Percentiles rank a stretch among this genome's conserved stretches.
Evolutionary conservation across 768 basidiomycete genomes (phyloP).

Genomic region (Suillus brevipes): DNA sequence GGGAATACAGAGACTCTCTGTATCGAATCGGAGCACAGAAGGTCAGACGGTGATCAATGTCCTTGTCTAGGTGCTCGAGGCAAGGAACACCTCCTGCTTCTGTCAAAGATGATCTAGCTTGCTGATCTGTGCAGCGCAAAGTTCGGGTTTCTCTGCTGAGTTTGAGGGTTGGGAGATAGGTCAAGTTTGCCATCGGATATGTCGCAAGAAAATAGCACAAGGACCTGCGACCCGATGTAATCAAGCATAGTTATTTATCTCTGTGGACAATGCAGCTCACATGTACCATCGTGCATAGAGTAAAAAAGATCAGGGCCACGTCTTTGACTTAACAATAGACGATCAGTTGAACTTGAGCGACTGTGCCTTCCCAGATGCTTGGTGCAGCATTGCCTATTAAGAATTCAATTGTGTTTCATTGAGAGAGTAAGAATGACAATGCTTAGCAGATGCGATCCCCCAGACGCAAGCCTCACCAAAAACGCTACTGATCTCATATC

Average conservation of each 20-base stretch:
- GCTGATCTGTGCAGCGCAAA: slow-evolving; percentile 4
- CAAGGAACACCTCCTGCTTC: neutral
- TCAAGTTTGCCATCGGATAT: slow-evolving; percentile 19
- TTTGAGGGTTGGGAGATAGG: slow-evolving; percentile 10
- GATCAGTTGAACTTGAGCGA: neutral
- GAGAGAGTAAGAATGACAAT: neutral
- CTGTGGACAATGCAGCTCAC: neutral
- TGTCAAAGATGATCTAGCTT: slow-evolving; percentile 18
- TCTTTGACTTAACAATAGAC: neutral
- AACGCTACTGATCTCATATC: slow-evolving; percentile 2
- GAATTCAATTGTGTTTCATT: neutral
- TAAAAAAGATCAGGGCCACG: neutral
- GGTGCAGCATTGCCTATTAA: neutral
- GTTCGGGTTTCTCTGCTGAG: slow-evolving; percentile 15
- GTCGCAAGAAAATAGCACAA: slow-evolving; percentile 1
- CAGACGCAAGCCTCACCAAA: neutral
- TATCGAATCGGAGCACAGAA: slow-evolving; percentile 13
- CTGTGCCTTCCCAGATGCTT: neutral
- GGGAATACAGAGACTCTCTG: slow-evolving; percentile 20
- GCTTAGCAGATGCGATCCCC: neutral
- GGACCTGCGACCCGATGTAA: neutral
- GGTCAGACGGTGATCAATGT: slow-evolving; percentile 13
- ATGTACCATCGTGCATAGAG: neutral
- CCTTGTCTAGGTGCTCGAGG: slow-evolving; percentile 13
- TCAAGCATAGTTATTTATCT: neutral